Evolutionary conservation across 306 rosid genomes (phyloP).

Genomic region (Gleditsia sinensis): DNA sequence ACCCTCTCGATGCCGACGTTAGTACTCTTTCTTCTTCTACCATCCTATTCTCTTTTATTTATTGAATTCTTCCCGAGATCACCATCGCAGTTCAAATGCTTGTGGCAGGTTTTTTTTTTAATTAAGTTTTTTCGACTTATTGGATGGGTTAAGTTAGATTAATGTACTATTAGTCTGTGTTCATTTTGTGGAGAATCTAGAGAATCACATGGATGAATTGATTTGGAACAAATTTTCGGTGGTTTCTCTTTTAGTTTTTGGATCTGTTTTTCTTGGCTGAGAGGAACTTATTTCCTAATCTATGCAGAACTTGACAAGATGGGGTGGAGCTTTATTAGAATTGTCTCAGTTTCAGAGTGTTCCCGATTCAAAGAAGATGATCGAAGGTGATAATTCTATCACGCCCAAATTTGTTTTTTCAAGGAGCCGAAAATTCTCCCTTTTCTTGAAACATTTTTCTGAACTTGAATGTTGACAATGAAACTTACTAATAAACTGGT

Average conservation of each 20-base stretch:
- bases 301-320: slow-evolving; percentile 81
- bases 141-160: not conserved
- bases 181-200: not conserved
- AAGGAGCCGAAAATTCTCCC: too few relatives aligned
- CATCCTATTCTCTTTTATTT: not conserved
- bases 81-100: not conserved
- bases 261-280: not conserved
- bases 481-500: not conserved
- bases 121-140: not conserved
- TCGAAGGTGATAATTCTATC: slow-evolving; percentile 49
- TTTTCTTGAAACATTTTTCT: not conserved
- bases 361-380: slow-evolving; percentile 68
- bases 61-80: not conserved
- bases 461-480: not conserved
- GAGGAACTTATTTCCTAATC: not conserved
- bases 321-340: slow-evolving; percentile 88
- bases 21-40: slow-evolving; percentile 6
- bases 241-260: not conserved
- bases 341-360: slow-evolving; percentile 78
- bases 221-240: not conserved
- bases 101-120: not conserved
- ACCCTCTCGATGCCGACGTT: slow-evolving; percentile 88
- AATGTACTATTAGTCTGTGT: not conserved
- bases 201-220: not conserved
- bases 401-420: too few relatives aligned